phyloP scores from a whole-genome alignment of 1,284 basidiomycete genomes.

The Ustilago bromivora region DNA sequence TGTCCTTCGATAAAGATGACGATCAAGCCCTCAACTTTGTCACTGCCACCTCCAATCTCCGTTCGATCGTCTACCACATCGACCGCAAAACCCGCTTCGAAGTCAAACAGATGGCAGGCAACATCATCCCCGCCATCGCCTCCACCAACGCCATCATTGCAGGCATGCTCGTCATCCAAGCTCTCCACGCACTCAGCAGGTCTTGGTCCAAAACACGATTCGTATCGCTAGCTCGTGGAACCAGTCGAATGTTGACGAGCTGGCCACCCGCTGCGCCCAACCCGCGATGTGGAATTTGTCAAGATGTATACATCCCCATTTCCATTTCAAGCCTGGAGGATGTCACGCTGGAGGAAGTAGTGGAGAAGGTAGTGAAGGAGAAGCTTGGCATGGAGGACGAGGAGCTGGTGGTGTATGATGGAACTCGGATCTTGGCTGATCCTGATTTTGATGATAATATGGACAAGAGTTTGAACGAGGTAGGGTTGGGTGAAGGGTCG shows the following conservation, averaged over 20 bases:
- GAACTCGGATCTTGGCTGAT: slow-evolving; percentile 82
- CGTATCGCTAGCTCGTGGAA: slow-evolving; percentile 47
- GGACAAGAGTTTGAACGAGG: slow-evolving; percentile 78
- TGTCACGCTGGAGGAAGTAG: slow-evolving; percentile 79
- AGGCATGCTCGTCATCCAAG: slow-evolving; percentile 91
- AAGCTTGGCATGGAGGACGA: slow-evolving; percentile 71
- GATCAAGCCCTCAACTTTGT: slow-evolving; percentile 97
- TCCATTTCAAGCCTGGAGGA: slow-evolving; percentile 75
- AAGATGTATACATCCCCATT: slow-evolving; percentile 83
- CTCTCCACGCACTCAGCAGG: slow-evolving; percentile 78
- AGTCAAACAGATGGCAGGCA: slow-evolving; percentile 99
- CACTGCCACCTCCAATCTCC: slow-evolving; percentile 90
- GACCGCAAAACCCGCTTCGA: slow-evolving; percentile 90
- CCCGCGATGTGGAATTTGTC: slow-evolving; percentile 80
- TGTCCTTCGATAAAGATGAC: slow-evolving; percentile 98
- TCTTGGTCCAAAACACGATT: slow-evolving; percentile 43
- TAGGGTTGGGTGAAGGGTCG: slow-evolving; percentile 78
- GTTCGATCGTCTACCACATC: slow-evolving; percentile 90
- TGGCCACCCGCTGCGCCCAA: slow-evolving; percentile 46
- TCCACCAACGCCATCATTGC: slow-evolving; percentile 98
- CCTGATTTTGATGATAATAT: slow-evolving; percentile 90
- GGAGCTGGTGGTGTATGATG: slow-evolving; percentile 76
- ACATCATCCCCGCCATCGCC: slow-evolving; percentile 94
- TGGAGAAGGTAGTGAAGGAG: slow-evolving; percentile 74
- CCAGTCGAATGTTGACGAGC: slow-evolving; percentile 42